Conservation (phyloP, 371 early-diverging fungal species). For the Parasitella parasitica region DNA sequence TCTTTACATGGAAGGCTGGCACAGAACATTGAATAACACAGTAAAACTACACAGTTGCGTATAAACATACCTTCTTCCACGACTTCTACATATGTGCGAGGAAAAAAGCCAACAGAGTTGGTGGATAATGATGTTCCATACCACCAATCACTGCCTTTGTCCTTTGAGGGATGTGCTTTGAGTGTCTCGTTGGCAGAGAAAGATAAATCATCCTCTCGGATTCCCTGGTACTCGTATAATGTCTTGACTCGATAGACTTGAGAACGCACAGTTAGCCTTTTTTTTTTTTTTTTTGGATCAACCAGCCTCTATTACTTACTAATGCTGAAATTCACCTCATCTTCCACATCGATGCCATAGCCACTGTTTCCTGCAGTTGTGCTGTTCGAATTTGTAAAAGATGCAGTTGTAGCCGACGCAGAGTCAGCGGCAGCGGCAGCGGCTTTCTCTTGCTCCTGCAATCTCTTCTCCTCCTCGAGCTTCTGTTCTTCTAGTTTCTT, state of each 20-base stretch:
- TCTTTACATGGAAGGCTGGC: constrained; percentile 45
- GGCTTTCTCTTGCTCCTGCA: background rate
- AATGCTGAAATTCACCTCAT: constrained; percentile 49
- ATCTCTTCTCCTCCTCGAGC: background rate
- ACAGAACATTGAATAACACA: background rate
- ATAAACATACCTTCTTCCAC: constrained; percentile 52
- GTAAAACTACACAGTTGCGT: no score
- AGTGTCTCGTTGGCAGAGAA: constrained; percentile 46
- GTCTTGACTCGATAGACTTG: constrained; percentile 50
- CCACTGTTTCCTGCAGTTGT: constrained; percentile 47
- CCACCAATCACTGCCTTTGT: constrained; percentile 50
- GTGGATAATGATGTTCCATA: constrained; percentile 40
- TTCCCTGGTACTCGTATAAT: constrained; percentile 48
- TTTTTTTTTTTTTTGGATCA: no score
- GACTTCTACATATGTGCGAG: constrained; percentile 47
- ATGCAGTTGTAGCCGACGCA: background rate
- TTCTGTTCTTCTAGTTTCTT: background rate
- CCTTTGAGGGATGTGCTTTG: constrained; percentile 57
- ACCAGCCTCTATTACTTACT: no score
- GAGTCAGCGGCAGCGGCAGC: background rate
- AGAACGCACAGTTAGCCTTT: no score
- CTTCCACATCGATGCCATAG: constrained; percentile 46
- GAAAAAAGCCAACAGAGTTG: constrained; percentile 41
- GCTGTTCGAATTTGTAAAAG: constrained; percentile 1
- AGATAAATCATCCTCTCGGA: constrained; percentile 48